Evolutionary conservation across 805 yeast genomes (phyloP).

Genomic region (Candida nemodendra): DNA sequence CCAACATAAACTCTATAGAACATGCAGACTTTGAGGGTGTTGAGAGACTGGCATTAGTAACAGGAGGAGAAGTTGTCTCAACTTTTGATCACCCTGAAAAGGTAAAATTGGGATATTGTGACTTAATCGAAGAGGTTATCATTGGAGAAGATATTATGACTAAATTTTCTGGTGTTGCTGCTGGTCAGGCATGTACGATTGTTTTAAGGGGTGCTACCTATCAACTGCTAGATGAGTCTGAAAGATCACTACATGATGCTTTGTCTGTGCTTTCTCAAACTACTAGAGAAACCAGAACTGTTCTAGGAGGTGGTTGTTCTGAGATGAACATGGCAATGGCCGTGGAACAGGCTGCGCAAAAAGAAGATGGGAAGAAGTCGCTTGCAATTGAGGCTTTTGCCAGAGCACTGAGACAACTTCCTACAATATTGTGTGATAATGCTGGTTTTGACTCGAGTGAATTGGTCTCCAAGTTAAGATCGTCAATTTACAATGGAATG

Average conservation of each 20-base stretch:
- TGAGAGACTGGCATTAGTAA: slow-evolving; percentile 91
- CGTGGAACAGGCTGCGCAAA: slow-evolving; percentile 88
- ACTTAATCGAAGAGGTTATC: slow-evolving; percentile 82
- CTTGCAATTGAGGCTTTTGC: slow-evolving; percentile 95
- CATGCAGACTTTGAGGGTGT: slow-evolving; percentile 99
- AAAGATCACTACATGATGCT: slow-evolving; percentile 95
- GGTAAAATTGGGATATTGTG: slow-evolving; percentile 86
- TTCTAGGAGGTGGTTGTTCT: slow-evolving; percentile 92
- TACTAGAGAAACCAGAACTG: slow-evolving; percentile 86
- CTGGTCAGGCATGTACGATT: slow-evolving; percentile 94
- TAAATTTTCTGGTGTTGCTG: slow-evolving; percentile 92
- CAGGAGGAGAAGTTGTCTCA: slow-evolving; percentile 98
- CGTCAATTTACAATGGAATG: slow-evolving; percentile 89
- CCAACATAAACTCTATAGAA: slow-evolving; percentile 86
- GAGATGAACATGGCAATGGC: slow-evolving; percentile 95
- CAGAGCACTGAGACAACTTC: slow-evolving; percentile 88
- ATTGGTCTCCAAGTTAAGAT: slow-evolving; percentile 82
- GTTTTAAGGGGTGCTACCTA: slow-evolving; percentile 98
- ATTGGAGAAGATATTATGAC: slow-evolving; percentile 92
- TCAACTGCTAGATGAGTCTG: slow-evolving; percentile 97
- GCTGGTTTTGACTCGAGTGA: slow-evolving; percentile 97
- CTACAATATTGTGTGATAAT: slow-evolving; percentile 93
- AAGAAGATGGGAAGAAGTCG: slow-evolving; percentile 88
- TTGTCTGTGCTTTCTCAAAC: slow-evolving; percentile 93
- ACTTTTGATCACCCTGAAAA: slow-evolving; percentile 91